A percentile compares a stretch with the other conserved stretches of the same genome.
Conservation (phyloP, 441 rosid species). For the Biscutella auriculata region DNA sequence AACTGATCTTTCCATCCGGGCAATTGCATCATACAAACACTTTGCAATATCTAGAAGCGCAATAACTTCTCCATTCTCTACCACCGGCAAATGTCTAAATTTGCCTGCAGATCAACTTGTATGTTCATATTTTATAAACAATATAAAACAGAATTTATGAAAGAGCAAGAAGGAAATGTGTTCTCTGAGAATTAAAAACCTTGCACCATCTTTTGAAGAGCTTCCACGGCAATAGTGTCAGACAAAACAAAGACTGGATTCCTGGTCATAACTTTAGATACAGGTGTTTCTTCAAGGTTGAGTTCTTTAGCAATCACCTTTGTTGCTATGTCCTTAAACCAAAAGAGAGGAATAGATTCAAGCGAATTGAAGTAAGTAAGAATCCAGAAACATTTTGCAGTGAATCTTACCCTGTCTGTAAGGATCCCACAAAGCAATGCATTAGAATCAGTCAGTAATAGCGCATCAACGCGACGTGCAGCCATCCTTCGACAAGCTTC, state of each 20-base stretch:
- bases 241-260: slow-evolving; percentile 90
- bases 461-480: slow-evolving; percentile 89
- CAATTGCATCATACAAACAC: slow-evolving; percentile 94
- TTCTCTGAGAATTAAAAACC: slow-evolving; percentile 35
- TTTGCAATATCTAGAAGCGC: slow-evolving; percentile 91
- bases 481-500: slow-evolving; percentile 95
- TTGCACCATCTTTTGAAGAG: slow-evolving; percentile 96
- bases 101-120: slow-evolving; percentile 47
- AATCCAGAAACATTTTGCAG: not conserved
- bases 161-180: not conserved
- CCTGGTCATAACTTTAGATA: slow-evolving; percentile 87
- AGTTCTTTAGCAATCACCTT: slow-evolving; percentile 71
- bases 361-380: not conserved
- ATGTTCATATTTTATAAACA: slow-evolving; percentile 3
- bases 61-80: slow-evolving; percentile 93
- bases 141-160: not conserved
- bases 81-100: slow-evolving; percentile 95
- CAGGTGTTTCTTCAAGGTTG: slow-evolving; percentile 67
- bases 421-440: slow-evolving; percentile 93
- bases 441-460: slow-evolving; percentile 77
- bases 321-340: slow-evolving; percentile 65
- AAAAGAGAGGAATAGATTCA: not conserved
- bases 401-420: slow-evolving; percentile 62
- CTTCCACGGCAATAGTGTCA: slow-evolving; percentile 87
- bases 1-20: slow-evolving; percentile 92